These are phyloP conservation scores for Saturnispora hagleri DNA, from an alignment of 805 yeast genomes.

Conservation along the genomic window DNA sequence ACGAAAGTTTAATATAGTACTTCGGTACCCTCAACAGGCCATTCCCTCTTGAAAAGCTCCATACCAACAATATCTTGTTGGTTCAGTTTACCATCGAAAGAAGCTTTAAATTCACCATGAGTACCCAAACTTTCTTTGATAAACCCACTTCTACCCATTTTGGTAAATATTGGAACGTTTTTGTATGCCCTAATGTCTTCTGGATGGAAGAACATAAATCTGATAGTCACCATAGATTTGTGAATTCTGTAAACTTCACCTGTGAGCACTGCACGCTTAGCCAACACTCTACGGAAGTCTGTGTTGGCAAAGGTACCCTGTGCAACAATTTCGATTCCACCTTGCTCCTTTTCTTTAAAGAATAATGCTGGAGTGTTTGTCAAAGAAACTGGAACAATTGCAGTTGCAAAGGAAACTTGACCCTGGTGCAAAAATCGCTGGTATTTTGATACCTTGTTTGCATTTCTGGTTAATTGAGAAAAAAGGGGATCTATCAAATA, in stretches of 20 bases:
- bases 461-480: constrained; percentile 65
- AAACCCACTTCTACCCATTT: constrained; percentile 87
- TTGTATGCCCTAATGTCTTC: constrained; percentile 86
- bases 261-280: constrained; percentile 81
- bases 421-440: constrained; percentile 81
- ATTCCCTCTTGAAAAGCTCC: constrained; percentile 87
- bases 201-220: constrained; percentile 94
- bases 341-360: constrained; percentile 49
- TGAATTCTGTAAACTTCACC: constrained; percentile 96
- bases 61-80: constrained; percentile 91
- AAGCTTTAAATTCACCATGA: constrained; percentile 95
- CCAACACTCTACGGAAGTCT: constrained; percentile 75
- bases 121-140: constrained; percentile 96
- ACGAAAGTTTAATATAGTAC: neutral
- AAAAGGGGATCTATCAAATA: constrained; percentile 73
- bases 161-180: constrained; percentile 86
- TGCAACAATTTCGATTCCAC: constrained; percentile 52
- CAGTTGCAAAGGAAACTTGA: constrained; percentile 65
- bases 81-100: constrained; percentile 80
- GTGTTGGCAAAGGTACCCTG: constrained; percentile 84
- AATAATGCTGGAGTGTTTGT: constrained; percentile 78
- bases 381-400: constrained; percentile 80
- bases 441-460: constrained; percentile 80
- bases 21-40: constrained; percentile 50
- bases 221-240: constrained; percentile 79